A percentile compares a stretch with the other conserved stretches of the same genome.
Conservation (phyloP, 257 asterid genomes). For the Leonotis leonurus region DNA sequence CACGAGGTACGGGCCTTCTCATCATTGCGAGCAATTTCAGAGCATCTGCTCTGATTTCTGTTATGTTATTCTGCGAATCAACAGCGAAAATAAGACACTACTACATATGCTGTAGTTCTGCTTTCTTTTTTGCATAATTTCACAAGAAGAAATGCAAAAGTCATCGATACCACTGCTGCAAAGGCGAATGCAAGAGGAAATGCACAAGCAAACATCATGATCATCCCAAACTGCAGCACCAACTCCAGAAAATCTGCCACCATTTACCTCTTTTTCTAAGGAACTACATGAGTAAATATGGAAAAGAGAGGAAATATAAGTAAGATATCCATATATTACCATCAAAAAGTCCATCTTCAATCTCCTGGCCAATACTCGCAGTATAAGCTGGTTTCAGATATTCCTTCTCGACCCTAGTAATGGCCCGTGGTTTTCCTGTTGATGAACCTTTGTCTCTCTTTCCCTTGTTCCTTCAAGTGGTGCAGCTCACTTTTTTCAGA, state of each 20-base stretch:
- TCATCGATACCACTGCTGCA: conserved; percentile 64
- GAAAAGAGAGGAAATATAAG: no score
- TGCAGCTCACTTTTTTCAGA: conserved; percentile 13
- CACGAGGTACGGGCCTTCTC: conserved; percentile 86
- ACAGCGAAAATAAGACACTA: neutral
- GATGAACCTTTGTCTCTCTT: conserved; percentile 43
- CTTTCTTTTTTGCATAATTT: neutral
- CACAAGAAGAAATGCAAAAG: neutral
- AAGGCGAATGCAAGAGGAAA: conserved; percentile 90
- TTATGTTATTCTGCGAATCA: conserved; percentile 58
- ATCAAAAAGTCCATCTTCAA: conserved; percentile 95
- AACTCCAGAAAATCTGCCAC: conserved; percentile 84
- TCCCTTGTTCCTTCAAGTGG: conserved; percentile 54
- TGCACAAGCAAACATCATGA: conserved; percentile 99
- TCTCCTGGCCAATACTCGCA: conserved; percentile 81
- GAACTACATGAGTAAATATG: no score
- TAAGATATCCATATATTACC: conserved; percentile 39
- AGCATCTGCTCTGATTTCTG: conserved; percentile 93
- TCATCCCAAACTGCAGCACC: conserved; percentile 91
- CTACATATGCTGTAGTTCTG: neutral
- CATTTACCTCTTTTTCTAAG: neutral
- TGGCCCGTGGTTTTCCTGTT: conserved; percentile 34
- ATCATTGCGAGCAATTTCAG: conserved; percentile 79
- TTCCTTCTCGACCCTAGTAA: conserved; percentile 83
- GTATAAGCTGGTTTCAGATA: conserved; percentile 76